Conservation (phyloP, 2,329 filamentous ascomycete species). For the Cladorrhinum sp. region DNA sequence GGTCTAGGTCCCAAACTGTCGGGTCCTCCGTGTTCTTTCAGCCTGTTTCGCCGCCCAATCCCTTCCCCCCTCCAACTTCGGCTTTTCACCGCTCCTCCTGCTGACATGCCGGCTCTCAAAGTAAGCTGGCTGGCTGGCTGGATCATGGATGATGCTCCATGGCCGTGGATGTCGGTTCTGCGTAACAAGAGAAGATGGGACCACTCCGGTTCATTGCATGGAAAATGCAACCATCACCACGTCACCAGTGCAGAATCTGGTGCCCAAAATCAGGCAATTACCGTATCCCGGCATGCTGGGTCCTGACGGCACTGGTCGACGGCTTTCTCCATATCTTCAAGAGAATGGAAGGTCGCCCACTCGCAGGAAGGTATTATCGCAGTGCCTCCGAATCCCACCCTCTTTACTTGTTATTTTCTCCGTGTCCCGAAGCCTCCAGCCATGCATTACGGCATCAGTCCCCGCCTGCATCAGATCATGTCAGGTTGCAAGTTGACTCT, state of each 20-base stretch:
- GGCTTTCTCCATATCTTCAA: too few species aligned
- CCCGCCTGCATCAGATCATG: not conserved
- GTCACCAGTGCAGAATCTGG: slow-evolving; percentile 1
- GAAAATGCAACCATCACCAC: not conserved
- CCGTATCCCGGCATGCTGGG: not conserved
- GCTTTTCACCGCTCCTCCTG: slow-evolving; percentile 10
- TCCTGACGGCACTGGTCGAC: not conserved
- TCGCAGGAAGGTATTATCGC: not conserved
- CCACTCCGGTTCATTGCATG: slow-evolving; percentile 2
- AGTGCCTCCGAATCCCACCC: not conserved
- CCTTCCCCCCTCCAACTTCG: not conserved
- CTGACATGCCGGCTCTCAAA: not conserved
- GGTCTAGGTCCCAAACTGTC: slow-evolving; percentile 23
- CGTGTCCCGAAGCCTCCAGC: too few species aligned
- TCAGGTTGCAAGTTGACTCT: not conserved
- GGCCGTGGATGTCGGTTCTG: not conserved
- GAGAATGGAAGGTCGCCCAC: not conserved
- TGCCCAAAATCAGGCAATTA: slow-evolving; percentile 5
- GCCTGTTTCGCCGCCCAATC: slow-evolving; percentile 2
- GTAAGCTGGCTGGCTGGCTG: not conserved
- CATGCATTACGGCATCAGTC: too few species aligned
- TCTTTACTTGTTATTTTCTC: not conserved
- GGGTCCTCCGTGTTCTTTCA: slow-evolving; percentile 17
- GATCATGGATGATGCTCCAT: not conserved
- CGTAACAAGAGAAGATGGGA: slow-evolving; percentile 1